These are phyloP conservation scores for Zychaea mexicana DNA, from an alignment of 371 early-diverging fungal species.

Conservation along the genomic window DNA sequence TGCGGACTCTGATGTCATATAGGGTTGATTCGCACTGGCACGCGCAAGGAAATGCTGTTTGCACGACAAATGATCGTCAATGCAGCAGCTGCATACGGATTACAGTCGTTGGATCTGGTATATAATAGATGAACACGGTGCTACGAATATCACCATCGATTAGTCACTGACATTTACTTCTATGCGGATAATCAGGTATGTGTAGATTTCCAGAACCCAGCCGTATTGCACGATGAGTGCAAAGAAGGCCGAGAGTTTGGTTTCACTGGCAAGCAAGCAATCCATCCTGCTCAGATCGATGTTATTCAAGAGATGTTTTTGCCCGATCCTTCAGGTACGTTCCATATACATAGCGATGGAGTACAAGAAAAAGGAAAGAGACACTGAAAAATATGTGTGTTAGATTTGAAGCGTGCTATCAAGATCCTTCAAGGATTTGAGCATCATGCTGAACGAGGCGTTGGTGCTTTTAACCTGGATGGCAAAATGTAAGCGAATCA, in stretches of 20 bases:
- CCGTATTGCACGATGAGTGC: conserved; percentile 77
- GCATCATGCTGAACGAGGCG: conserved; percentile 65
- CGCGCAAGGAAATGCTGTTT: conserved; percentile 74
- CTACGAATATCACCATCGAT: neutral
- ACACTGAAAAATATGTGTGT: neutral
- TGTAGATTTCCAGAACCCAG: conserved; percentile 75
- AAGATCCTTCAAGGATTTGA: conserved; percentile 70
- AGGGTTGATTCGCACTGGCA: conserved; percentile 74
- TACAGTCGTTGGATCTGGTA: conserved; percentile 92
- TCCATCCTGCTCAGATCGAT: conserved; percentile 89
- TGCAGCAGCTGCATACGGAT: conserved; percentile 80
- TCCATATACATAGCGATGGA: neutral
- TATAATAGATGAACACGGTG: neutral
- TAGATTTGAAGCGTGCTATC: conserved; percentile 66
- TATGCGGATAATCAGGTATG: conserved; percentile 68
- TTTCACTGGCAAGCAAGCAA: conserved; percentile 94
- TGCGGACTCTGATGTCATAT: neutral
- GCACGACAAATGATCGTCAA: conserved; percentile 81
- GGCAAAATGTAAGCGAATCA: conserved; percentile 73
- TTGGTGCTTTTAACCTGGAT: conserved; percentile 89
- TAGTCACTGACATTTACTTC: neutral
- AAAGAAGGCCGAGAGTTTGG: conserved; percentile 88
- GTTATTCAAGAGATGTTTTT: conserved; percentile 77
- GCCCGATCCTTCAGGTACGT: conserved; percentile 70
- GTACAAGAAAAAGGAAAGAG: neutral